Evolutionary conservation across 2,329 filamentous ascomycete species (phyloP).

Genomic region (Fusarium concolor): DNA sequence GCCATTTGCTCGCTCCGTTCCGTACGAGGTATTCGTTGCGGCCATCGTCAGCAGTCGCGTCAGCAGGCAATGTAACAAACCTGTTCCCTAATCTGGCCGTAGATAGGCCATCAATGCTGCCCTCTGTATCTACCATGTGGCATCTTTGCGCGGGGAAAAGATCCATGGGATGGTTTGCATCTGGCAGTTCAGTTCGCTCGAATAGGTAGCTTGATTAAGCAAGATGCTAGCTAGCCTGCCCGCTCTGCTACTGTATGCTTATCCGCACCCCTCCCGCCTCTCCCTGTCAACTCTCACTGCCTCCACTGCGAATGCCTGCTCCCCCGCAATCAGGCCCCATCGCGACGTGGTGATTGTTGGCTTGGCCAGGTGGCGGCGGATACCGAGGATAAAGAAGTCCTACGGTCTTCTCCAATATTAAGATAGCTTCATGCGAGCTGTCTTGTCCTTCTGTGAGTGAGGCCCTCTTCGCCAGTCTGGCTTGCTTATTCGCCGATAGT

Average conservation of each 20-base stretch:
- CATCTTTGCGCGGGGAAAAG: constrained; percentile 13
- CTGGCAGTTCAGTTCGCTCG: constrained; percentile 15
- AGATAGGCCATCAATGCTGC: neutral
- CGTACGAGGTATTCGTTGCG: constrained; percentile 4
- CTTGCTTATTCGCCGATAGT: constrained; percentile 15
- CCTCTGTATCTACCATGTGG: constrained; percentile 19
- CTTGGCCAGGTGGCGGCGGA: constrained; percentile 30
- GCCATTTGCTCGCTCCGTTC: constrained; percentile 7
- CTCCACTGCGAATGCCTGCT: constrained; percentile 34
- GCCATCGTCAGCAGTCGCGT: constrained; percentile 24
- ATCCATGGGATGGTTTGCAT: constrained; percentile 26
- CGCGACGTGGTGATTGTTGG: constrained; percentile 28
- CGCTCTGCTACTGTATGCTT: no score
- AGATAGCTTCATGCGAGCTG: constrained; percentile 7
- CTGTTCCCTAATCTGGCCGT: neutral
- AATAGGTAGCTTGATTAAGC: constrained; percentile 20
- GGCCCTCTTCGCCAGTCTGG: constrained; percentile 9
- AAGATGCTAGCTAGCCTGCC: neutral
- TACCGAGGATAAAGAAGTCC: constrained; percentile 15
- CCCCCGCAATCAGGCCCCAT: constrained; percentile 37
- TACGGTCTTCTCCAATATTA: neutral
- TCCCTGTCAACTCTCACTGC: constrained; percentile 25
- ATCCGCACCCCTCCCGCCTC: constrained; percentile 30
- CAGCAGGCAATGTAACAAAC: constrained; percentile 12
- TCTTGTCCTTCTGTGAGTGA: constrained; percentile 11